phyloP scores from a whole-genome alignment of 2,329 filamentous ascomycete genomes.

The Ophiostoma ulmi region DNA sequence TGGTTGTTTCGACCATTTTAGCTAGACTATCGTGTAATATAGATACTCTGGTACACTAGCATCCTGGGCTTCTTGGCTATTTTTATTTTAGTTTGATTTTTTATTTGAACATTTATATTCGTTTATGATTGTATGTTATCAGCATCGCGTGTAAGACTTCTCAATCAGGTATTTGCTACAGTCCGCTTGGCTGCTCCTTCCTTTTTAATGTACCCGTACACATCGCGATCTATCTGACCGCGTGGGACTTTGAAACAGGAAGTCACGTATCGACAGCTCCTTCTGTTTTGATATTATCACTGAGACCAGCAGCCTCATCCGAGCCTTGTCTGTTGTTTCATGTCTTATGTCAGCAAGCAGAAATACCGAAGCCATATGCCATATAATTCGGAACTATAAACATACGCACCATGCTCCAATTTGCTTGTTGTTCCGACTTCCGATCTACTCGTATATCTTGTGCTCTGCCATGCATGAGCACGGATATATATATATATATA shows the following conservation, averaged over 20 bases:
- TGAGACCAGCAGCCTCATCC: constrained; percentile 4
- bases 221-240: background rate
- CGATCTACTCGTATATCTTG: background rate
- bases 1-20: background rate
- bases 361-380: too few relatives aligned
- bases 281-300: background rate
- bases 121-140: background rate
- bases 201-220: background rate
- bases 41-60: too few relatives aligned
- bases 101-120: background rate
- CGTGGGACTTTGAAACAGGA: background rate
- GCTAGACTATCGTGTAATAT: background rate
- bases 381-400: background rate
- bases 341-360: background rate
- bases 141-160: background rate
- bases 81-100: background rate
- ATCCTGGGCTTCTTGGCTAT: too few relatives aligned
- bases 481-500: background rate
- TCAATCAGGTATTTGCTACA: background rate
- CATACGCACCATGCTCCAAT: background rate
- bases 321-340: background rate
- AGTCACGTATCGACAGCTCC: background rate
- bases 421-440: background rate
- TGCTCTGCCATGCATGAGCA: background rate
- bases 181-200: background rate